Evolutionary conservation across 2,329 filamentous ascomycete species (phyloP).

Genomic region (Rasamsonia emersonii): DNA sequence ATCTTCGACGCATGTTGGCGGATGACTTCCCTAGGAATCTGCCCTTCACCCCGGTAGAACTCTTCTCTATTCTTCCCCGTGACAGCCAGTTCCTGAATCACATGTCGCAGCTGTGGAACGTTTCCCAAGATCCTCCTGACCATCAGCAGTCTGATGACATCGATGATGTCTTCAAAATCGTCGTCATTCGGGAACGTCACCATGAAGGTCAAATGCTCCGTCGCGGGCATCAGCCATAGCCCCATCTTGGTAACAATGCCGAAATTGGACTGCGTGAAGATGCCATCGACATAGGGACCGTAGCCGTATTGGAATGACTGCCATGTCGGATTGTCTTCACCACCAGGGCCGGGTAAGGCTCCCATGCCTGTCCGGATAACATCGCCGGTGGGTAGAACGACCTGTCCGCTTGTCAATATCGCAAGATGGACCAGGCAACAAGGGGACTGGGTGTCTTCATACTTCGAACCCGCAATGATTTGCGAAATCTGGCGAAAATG

Average conservation of each 20-base stretch:
- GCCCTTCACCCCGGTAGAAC: constrained; percentile 17
- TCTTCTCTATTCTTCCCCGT: constrained; percentile 18
- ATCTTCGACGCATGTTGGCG: constrained; percentile 18
- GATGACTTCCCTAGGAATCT: constrained; percentile 20
- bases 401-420: constrained; percentile 6
- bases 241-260: constrained; percentile 15
- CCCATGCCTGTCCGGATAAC: constrained; percentile 35
- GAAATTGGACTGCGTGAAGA: constrained; percentile 14
- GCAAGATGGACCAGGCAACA: not conserved
- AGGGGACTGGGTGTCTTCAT: too few species aligned
- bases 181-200: constrained; percentile 32
- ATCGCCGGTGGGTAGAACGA: constrained; percentile 33
- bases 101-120: constrained; percentile 21
- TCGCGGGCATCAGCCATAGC: constrained; percentile 25
- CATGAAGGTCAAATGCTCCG: constrained; percentile 32
- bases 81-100: constrained; percentile 22
- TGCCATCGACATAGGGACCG: constrained; percentile 29
- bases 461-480: constrained; percentile 35
- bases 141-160: constrained; percentile 28
- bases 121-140: constrained; percentile 20
- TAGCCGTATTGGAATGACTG: constrained; percentile 19
- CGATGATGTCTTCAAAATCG: constrained; percentile 27
- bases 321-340: constrained; percentile 27
- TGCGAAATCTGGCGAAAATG: constrained; percentile 25
- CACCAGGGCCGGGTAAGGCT: constrained; percentile 13